A percentile compares a stretch with the other conserved stretches of the same genome.
phyloP scores from a whole-genome alignment of 2,329 filamentous ascomycete species.

The Xylaria polymorpha region DNA sequence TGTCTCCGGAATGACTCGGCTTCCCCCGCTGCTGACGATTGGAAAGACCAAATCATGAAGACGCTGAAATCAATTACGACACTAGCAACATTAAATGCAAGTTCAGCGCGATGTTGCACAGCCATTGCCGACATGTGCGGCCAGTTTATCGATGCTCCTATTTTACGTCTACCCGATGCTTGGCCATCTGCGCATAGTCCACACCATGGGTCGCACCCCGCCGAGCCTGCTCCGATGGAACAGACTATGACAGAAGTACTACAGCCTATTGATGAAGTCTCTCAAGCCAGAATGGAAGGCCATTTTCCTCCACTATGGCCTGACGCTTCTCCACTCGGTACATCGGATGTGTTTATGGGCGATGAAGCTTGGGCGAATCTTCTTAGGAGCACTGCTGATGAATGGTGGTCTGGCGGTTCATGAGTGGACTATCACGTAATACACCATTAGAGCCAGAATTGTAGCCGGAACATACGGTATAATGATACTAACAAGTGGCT shows the following conservation, averaged over 20 bases:
- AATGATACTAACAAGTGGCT: not conserved
- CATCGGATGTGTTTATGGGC: conserved; percentile 21
- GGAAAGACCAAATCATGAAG: conserved; percentile 55
- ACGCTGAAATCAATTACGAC: conserved; percentile 54
- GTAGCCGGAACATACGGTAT: not conserved
- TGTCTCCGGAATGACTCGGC: conserved; percentile 58
- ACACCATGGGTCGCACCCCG: not conserved
- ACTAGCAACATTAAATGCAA: conserved; percentile 54
- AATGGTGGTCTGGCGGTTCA: conserved; percentile 19
- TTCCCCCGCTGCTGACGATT: conserved; percentile 52
- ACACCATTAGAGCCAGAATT: not conserved
- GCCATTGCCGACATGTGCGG: conserved; percentile 57
- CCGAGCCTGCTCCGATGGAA: not conserved
- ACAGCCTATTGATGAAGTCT: not conserved
- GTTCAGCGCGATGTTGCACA: conserved; percentile 56
- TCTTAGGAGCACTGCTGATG: conserved; percentile 15
- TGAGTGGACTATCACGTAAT: not conserved
- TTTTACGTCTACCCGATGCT: not conserved
- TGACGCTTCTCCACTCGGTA: conserved; percentile 2
- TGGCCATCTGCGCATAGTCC: not conserved
- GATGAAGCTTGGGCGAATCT: conserved; percentile 25
- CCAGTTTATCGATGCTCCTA: conserved; percentile 41
- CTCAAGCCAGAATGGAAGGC: not conserved
- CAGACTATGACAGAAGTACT: not conserved
- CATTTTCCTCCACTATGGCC: conserved; percentile 9